Evolutionary conservation across 192 early-diverging fungal genomes (phyloP).

Genomic region (Backusella australiensis): DNA sequence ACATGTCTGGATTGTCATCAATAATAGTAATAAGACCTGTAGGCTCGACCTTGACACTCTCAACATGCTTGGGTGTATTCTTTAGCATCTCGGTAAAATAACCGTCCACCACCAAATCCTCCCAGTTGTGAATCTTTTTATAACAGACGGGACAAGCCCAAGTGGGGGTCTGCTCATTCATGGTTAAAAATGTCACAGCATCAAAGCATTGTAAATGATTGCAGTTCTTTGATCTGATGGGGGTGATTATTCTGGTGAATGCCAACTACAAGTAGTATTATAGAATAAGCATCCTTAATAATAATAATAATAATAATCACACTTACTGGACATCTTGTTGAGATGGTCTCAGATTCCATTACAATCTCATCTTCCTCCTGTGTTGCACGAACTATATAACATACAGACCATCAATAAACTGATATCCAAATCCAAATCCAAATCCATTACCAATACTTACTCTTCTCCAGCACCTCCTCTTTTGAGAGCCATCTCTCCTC

Average conservation of each 20-base stretch:
- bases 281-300: no score
- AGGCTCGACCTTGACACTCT: slow-evolving; percentile 43
- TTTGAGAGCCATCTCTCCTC: slow-evolving; percentile 38
- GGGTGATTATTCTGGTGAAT: slow-evolving; percentile 62
- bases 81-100: slow-evolving; percentile 45
- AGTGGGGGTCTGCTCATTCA: slow-evolving; percentile 65
- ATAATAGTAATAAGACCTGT: slow-evolving; percentile 24
- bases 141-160: slow-evolving; percentile 80
- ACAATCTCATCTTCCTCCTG: slow-evolving; percentile 68
- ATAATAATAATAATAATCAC: neutral
- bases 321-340: slow-evolving; percentile 74
- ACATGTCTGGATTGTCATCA: neutral
- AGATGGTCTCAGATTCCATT: slow-evolving; percentile 58
- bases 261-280: slow-evolving; percentile 38
- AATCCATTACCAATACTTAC: slow-evolving; percentile 29
- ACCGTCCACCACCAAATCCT: slow-evolving; percentile 70
- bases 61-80: slow-evolving; percentile 33
- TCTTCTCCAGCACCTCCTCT: slow-evolving; percentile 42
- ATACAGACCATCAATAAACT: neutral
- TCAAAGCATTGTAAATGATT: slow-evolving; percentile 88
- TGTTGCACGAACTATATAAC: slow-evolving; percentile 28
- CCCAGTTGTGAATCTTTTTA: slow-evolving; percentile 42
- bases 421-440: neutral
- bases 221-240: slow-evolving; percentile 61
- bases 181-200: slow-evolving; percentile 61